phyloP scores from a whole-genome alignment of 441 rosid genomes.

The Flueggea neowawraea region DNA sequence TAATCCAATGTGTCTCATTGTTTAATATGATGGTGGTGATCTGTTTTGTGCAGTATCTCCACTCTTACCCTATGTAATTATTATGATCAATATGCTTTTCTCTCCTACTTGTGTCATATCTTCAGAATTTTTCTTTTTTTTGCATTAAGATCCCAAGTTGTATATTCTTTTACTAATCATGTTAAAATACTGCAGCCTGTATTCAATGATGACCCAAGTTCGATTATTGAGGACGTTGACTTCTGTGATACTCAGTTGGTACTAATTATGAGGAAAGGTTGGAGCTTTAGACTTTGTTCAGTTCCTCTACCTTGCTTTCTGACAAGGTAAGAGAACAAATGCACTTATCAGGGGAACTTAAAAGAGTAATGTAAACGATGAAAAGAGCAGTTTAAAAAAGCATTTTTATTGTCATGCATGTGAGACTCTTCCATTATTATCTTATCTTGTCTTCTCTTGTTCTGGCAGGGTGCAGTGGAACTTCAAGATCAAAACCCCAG shows the following conservation, averaged over 20 bases:
- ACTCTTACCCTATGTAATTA: constrained; percentile 1
- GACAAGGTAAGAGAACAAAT: constrained; percentile 42
- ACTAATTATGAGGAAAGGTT: constrained; percentile 55
- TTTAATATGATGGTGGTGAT: constrained; percentile 1
- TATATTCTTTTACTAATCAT: not conserved
- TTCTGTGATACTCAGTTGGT: constrained; percentile 73
- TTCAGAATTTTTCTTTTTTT: too few species aligned
- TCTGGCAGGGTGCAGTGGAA: constrained; percentile 44
- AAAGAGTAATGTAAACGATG: not conserved
- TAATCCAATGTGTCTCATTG: not conserved
- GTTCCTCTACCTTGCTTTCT: constrained; percentile 65
- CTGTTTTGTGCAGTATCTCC: not conserved
- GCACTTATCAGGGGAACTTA: constrained; percentile 1
- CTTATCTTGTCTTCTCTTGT: constrained; percentile 14
- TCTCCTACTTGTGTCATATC: not conserved
- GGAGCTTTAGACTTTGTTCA: constrained; percentile 58
- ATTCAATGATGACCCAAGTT: constrained; percentile 46
- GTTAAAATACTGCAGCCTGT: constrained; percentile 47
- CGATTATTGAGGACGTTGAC: constrained; percentile 78
- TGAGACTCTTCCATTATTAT: constrained; percentile 15
- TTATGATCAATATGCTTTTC: not conserved
- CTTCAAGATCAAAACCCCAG: constrained; percentile 67
- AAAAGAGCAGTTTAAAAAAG: constrained; percentile 5
- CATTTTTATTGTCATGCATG: not conserved
- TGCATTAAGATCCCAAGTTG: too few species aligned